phyloP scores from a whole-genome alignment of 257 asterid genomes.

The Rubia yunnanensis region DNA sequence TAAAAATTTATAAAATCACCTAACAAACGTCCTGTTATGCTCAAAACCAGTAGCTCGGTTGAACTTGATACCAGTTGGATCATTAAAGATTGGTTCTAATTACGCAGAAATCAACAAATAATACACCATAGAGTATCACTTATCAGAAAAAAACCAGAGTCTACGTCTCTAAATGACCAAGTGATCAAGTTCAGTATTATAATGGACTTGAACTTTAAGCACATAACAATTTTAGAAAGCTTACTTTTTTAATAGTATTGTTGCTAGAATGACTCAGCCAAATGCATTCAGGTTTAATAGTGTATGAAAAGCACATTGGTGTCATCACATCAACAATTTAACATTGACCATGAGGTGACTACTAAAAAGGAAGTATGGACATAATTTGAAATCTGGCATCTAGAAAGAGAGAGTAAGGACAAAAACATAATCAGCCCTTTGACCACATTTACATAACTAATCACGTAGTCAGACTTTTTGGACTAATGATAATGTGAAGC shows the following conservation, averaged over 20 bases:
- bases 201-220: neutral
- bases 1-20: constrained; percentile 4
- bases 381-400: neutral
- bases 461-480: neutral
- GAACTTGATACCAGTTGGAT: neutral
- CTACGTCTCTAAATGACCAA: neutral
- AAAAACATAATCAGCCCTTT: neutral
- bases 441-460: neutral
- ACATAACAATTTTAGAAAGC: neutral
- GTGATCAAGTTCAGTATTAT: neutral
- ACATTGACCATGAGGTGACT: neutral
- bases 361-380: neutral
- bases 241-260: neutral
- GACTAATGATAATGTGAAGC: neutral
- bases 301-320: neutral
- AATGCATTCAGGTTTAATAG: neutral
- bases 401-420: neutral
- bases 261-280: neutral
- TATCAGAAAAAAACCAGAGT: neutral
- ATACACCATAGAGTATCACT: neutral
- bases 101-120: neutral
- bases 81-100: neutral
- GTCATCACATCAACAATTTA: neutral
- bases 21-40: neutral
- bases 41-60: neutral